Percentiles rank a stretch among this genome's conserved stretches.
phyloP scores from a whole-genome alignment of 331 rosid species.

The Malus hybrid region DNA sequence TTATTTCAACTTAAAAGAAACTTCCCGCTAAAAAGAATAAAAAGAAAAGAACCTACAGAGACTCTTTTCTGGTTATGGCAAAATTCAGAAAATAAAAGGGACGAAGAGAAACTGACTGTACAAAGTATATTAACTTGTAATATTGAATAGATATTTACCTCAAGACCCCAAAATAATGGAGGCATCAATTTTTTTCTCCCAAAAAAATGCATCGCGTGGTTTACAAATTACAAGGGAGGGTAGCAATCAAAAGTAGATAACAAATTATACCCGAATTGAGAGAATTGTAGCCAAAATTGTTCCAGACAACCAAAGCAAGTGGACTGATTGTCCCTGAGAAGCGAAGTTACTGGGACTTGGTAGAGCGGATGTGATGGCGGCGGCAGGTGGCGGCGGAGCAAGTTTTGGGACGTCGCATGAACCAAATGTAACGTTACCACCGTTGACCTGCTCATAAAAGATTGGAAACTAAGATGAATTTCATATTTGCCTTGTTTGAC shows the following conservation, averaged over 20 bases:
- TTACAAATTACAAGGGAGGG: constrained; percentile 6
- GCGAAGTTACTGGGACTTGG: constrained; percentile 21
- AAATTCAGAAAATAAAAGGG: too few relatives aligned
- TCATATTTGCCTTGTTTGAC: not conserved
- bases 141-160: too few relatives aligned
- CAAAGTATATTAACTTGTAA: too few relatives aligned
- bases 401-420: constrained; percentile 68
- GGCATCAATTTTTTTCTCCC: constrained; percentile 6
- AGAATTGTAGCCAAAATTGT: constrained; percentile 26
- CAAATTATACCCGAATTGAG: constrained; percentile 25
- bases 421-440: constrained; percentile 50
- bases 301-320: constrained; percentile 31
- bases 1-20: too few relatives aligned
- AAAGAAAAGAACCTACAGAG: too few relatives aligned
- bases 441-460: constrained; percentile 42
- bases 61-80: too few relatives aligned
- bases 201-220: constrained; percentile 15
- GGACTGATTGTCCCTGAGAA: constrained; percentile 21
- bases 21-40: too few relatives aligned
- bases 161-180: not conserved
- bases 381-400: constrained; percentile 83
- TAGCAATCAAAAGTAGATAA: constrained; percentile 5
- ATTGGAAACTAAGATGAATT: not conserved
- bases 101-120: not conserved
- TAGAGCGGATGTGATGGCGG: constrained; percentile 9